Conservation (phyloP, 208 protist genomes). For the Trypanosoma brucei region DNA sequence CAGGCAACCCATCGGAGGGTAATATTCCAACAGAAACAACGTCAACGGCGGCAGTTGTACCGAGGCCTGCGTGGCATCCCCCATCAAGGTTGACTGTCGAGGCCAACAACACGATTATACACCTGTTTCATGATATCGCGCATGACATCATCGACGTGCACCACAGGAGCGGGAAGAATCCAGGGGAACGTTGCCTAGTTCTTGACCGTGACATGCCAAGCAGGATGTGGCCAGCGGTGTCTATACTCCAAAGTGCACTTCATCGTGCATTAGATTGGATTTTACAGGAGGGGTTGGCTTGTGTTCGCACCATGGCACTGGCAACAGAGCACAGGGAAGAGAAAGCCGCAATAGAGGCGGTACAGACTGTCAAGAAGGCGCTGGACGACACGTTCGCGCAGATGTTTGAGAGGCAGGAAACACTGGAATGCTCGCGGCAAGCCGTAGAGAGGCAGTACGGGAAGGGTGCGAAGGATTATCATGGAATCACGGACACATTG, state of each 20-base stretch:
- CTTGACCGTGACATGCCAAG: conserved; percentile 57
- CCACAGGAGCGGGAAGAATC: conserved; percentile 14
- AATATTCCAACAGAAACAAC: neutral
- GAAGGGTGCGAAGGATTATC: conserved; percentile 43
- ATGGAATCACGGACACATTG: conserved; percentile 32
- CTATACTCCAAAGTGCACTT: conserved; percentile 55
- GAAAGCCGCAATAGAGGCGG: conserved; percentile 7
- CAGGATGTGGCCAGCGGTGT: conserved; percentile 42
- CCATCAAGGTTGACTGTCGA: conserved; percentile 54
- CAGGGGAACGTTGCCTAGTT: conserved; percentile 18
- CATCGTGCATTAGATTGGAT: conserved; percentile 41
- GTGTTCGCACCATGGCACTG: neutral
- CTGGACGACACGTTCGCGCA: conserved; percentile 30
- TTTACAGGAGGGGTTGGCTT: conserved; percentile 12
- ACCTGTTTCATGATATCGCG: conserved; percentile 47
- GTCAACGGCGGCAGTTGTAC: neutral
- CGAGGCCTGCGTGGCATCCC: neutral
- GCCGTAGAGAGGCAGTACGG: conserved; percentile 37
- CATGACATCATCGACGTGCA: conserved; percentile 45
- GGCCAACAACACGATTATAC: conserved; percentile 62
- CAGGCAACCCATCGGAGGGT: neutral
- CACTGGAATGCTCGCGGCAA: conserved; percentile 30
- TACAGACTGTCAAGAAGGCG: conserved; percentile 25
- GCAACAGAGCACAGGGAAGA: neutral
- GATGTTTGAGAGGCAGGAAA: conserved; percentile 47